These are phyloP conservation scores for Penicillium sp. DNA, from an alignment of 2,329 filamentous ascomycete species.

Conservation along the genomic window DNA sequence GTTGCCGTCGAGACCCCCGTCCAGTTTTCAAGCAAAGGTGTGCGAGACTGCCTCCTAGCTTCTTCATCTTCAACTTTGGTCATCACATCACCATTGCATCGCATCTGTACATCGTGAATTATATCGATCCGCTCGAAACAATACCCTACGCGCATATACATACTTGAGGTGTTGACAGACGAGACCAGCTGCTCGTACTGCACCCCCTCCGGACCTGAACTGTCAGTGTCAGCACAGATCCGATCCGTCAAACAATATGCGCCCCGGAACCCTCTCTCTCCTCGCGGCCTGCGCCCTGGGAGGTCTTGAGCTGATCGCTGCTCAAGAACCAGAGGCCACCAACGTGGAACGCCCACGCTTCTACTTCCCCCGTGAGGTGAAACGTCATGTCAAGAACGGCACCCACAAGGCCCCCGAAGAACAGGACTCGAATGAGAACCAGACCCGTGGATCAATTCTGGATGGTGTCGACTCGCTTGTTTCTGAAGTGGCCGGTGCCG, in stretches of 20 bases:
- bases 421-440: not conserved
- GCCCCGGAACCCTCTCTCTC: conserved; percentile 32
- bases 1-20: conserved; percentile 27
- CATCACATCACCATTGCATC: not conserved
- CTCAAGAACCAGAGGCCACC: conserved; percentile 29
- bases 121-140: not conserved
- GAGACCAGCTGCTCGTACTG: conserved; percentile 21
- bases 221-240: conserved; percentile 6
- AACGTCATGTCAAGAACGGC: conserved; percentile 25
- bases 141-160: not conserved
- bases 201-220: conserved; percentile 15
- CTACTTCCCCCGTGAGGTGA: conserved; percentile 40
- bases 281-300: conserved; percentile 41
- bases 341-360: conserved; percentile 39
- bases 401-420: not conserved
- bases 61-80: not conserved
- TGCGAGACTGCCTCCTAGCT: conserved; percentile 20
- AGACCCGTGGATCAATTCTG: not conserved
- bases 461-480: not conserved
- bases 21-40: conserved; percentile 6
- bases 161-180: conserved; percentile 23
- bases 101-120: not conserved
- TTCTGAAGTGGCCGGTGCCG: not conserved
- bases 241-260: conserved; percentile 30
- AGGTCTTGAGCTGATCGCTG: conserved; percentile 37